Evolutionary conservation across 1,139 yeast species (phyloP).

Genomic region (Yarrowia galli): DNA sequence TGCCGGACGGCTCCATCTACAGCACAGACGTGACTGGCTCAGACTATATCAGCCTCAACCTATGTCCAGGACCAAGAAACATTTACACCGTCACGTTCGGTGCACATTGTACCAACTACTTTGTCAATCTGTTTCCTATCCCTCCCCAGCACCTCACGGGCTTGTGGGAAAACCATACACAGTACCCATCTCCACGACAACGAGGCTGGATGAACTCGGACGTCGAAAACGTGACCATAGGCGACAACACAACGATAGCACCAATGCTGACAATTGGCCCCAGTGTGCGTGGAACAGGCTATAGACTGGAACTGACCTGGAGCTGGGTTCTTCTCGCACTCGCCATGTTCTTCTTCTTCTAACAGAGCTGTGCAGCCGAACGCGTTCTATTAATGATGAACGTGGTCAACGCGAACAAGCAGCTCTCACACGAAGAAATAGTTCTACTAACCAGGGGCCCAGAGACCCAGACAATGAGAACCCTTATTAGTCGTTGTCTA

Average conservation of each 20-base stretch:
- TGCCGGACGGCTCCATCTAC: not conserved
- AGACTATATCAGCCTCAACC: not conserved
- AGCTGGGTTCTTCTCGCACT: not conserved
- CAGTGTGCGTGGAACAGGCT: not conserved
- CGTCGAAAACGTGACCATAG: not conserved
- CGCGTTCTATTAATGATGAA: too few species aligned
- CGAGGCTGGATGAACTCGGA: slow-evolving; percentile 12
- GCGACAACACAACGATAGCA: slow-evolving; percentile 17
- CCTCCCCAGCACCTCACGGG: slow-evolving; percentile 19
- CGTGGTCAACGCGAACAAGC: not conserved
- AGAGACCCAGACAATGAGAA: too few species aligned
- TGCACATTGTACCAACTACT: not conserved
- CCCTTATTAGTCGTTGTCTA: too few species aligned
- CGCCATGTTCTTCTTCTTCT: not conserved
- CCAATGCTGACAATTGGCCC: not conserved
- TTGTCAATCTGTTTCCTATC: not conserved
- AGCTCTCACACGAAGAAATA: too few species aligned
- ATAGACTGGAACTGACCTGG: not conserved
- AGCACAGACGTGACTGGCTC: not conserved
- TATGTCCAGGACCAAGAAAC: slow-evolving; percentile 1
- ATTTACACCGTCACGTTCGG: not conserved
- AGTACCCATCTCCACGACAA: slow-evolving; percentile 8
- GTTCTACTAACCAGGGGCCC: not conserved
- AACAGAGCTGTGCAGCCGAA: too few species aligned
- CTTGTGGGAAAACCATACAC: slow-evolving; percentile 13